Evolutionary conservation across 2,329 filamentous ascomycete species (phyloP).

Genomic region (Achaetomium macrosporum): DNA sequence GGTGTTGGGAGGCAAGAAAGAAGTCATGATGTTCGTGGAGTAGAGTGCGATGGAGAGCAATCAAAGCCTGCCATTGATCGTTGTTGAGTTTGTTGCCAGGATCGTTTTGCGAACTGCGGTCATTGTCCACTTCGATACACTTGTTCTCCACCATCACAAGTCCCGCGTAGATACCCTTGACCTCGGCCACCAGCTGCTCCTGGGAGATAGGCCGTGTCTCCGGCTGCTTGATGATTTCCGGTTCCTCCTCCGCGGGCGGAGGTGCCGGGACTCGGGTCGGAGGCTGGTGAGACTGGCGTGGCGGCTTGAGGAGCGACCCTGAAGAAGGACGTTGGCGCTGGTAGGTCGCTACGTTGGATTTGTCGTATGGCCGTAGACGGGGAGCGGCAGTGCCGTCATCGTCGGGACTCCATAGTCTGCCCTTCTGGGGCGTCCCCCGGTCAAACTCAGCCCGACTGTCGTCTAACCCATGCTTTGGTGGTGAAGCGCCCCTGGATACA

Average conservation of each 20-base stretch:
- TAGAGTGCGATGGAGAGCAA: slow-evolving; percentile 73
- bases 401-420: slow-evolving; percentile 20
- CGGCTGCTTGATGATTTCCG: slow-evolving; percentile 40
- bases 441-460: slow-evolving; percentile 13
- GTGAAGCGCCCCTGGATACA: slow-evolving; percentile 15
- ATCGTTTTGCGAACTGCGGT: slow-evolving; percentile 44
- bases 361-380: slow-evolving; percentile 15
- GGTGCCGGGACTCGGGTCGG: slow-evolving; percentile 3
- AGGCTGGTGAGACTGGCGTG: slow-evolving; percentile 8
- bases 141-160: slow-evolving; percentile 82
- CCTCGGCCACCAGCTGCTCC: slow-evolving; percentile 72
- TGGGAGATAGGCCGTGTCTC: slow-evolving; percentile 66
- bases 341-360: slow-evolving; percentile 20
- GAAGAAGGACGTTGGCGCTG: slow-evolving; percentile 16
- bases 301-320: slow-evolving; percentile 8
- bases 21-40: slow-evolving; percentile 82
- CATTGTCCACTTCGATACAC: slow-evolving; percentile 75
- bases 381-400: slow-evolving; percentile 9
- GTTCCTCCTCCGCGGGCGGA: slow-evolving; percentile 17
- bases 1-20: slow-evolving; percentile 82
- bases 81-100: slow-evolving; percentile 43
- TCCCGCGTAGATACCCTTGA: slow-evolving; percentile 77
- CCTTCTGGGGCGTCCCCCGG: slow-evolving; percentile 16
- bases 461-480: slow-evolving; percentile 14
- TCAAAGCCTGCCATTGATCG: slow-evolving; percentile 79